phyloP scores from a whole-genome alignment of 169 alveolate species.

The Plasmodium knowlesi region DNA sequence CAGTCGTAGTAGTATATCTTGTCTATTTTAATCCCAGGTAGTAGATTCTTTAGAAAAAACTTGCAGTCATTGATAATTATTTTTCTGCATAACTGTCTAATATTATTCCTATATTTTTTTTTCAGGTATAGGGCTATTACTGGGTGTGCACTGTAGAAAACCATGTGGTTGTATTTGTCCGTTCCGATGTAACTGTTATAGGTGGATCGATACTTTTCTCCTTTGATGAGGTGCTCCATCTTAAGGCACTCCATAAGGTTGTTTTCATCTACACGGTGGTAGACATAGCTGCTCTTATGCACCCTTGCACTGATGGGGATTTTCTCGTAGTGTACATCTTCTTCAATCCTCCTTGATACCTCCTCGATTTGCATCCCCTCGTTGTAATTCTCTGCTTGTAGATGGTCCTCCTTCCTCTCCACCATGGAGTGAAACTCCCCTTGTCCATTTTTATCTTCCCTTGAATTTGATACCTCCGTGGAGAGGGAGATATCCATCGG shows the following conservation, averaged over 20 bases:
- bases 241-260: slow-evolving; percentile 6
- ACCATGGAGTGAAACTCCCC: neutral
- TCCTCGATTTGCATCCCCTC: neutral
- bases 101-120: slow-evolving; percentile 9
- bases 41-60: neutral
- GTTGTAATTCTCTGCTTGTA: neutral
- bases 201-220: neutral
- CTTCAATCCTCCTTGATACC: neutral
- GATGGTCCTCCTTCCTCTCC: neutral
- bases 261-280: neutral
- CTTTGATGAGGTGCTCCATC: slow-evolving; percentile 6
- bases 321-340: neutral
- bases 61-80: slow-evolving; percentile 1
- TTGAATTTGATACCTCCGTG: neutral
- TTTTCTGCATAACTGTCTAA: neutral
- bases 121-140: slow-evolving; percentile 23
- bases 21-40: slow-evolving; percentile 36
- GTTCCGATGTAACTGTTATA: neutral
- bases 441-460: neutral
- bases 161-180: slow-evolving; percentile 33
- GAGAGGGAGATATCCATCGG: neutral
- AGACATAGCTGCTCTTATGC: neutral
- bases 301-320: neutral
- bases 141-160: slow-evolving; percentile 47
- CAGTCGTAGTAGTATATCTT: slow-evolving; percentile 60